phyloP scores from a whole-genome alignment of 2,329 filamentous ascomycete species.

The Fusarium subglutinans region DNA sequence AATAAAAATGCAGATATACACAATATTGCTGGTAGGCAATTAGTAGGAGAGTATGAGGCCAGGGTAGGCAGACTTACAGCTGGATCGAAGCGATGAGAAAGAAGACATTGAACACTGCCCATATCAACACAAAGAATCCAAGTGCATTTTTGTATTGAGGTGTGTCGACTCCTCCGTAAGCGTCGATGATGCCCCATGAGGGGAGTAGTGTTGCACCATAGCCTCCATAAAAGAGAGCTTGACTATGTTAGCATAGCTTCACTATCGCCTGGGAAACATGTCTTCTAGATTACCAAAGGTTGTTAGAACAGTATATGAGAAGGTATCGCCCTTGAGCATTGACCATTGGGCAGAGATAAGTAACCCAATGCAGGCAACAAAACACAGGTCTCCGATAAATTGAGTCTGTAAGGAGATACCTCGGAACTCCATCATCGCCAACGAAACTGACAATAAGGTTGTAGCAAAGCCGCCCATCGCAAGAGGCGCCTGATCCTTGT shows the following conservation, averaged over 20 bases:
- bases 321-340: constrained; percentile 41
- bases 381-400: constrained; percentile 42
- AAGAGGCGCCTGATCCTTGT: constrained; percentile 19
- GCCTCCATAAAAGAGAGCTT: constrained; percentile 41
- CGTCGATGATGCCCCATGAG: constrained; percentile 31
- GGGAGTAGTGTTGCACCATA: constrained; percentile 39
- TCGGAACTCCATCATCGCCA: constrained; percentile 43
- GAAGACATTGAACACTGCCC: constrained; percentile 42
- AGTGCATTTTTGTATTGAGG: constrained; percentile 39
- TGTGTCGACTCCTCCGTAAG: constrained; percentile 32
- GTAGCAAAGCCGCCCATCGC: constrained; percentile 44
- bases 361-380: constrained; percentile 39
- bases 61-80: constrained; percentile 9
- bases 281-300: constrained; percentile 34
- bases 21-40: constrained; percentile 29
- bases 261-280: not conserved
- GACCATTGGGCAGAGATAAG: constrained; percentile 43
- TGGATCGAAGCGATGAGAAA: constrained; percentile 38
- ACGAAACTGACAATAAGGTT: constrained; percentile 36
- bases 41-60: not conserved
- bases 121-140: constrained; percentile 42
- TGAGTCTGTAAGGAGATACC: constrained; percentile 38
- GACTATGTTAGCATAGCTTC: not conserved
- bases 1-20: constrained; percentile 36
- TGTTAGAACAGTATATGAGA: constrained; percentile 41